phyloP scores from a whole-genome alignment of 2,329 filamentous ascomycete genomes.

The Pyrenophora graminea region DNA sequence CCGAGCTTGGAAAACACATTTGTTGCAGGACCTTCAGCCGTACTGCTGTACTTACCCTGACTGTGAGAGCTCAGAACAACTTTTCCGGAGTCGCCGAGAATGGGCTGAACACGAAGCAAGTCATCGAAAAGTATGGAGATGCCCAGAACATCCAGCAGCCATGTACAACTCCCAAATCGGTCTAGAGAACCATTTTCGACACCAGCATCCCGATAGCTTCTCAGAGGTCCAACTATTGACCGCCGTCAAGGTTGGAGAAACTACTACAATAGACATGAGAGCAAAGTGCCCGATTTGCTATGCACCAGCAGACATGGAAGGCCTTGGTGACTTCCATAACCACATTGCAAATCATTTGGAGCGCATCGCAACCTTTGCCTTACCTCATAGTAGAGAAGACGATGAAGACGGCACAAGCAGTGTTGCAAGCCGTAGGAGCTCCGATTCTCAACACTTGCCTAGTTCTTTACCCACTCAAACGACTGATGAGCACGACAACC shows the following conservation, averaged over 20 bases:
- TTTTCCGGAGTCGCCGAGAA: slow-evolving; percentile 45
- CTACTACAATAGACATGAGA: slow-evolving; percentile 38
- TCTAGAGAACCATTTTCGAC: slow-evolving; percentile 38
- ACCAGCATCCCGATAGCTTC: slow-evolving; percentile 36
- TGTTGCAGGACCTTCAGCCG: slow-evolving; percentile 45
- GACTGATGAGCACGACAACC: slow-evolving; percentile 6
- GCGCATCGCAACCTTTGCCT: slow-evolving; percentile 40
- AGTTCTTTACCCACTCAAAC: slow-evolving; percentile 22
- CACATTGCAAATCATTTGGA: slow-evolving; percentile 47
- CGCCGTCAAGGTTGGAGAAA: slow-evolving; percentile 41
- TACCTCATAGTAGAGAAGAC: slow-evolving; percentile 36
- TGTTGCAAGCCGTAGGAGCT: slow-evolving; percentile 34
- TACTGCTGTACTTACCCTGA: slow-evolving; percentile 44
- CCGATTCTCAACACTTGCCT: slow-evolving; percentile 24
- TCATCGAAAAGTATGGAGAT: slow-evolving; percentile 45
- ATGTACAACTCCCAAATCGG: slow-evolving; percentile 31
- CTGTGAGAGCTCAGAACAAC: slow-evolving; percentile 33
- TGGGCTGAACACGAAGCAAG: slow-evolving; percentile 46
- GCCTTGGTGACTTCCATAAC: slow-evolving; percentile 34
- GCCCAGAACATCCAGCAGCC: slow-evolving; percentile 39
- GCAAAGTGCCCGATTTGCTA: slow-evolving; percentile 40
- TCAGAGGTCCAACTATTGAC: slow-evolving; percentile 33
- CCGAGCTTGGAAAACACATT: slow-evolving; percentile 42
- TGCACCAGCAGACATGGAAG: slow-evolving; percentile 26
- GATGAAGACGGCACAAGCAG: slow-evolving; percentile 39